These are phyloP conservation scores for Musa itinerans DNA, from an alignment of 176 grass and related monocot species.

Conservation along the genomic window DNA sequence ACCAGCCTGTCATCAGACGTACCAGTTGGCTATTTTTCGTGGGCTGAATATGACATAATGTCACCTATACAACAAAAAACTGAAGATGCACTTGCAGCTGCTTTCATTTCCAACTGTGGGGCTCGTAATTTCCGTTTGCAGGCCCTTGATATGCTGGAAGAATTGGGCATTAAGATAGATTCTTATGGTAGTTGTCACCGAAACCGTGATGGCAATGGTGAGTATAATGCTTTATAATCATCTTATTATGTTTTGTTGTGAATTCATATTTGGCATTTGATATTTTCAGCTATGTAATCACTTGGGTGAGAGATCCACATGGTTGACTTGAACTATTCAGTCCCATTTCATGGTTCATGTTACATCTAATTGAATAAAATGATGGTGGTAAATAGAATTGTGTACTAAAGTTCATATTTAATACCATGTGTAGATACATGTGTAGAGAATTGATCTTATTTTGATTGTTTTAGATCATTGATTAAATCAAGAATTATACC, in stretches of 20 bases:
- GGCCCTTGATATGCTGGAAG: conserved; percentile 81
- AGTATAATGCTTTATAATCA: background rate
- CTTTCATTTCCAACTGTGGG: conserved; percentile 98
- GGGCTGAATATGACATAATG: conserved; percentile 98
- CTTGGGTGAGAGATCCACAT: background rate
- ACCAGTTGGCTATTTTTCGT: conserved; percentile 95
- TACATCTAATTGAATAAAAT: too few relatives aligned
- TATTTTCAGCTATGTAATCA: background rate
- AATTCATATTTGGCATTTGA: background rate
- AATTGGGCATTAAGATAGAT: conserved; percentile 75
- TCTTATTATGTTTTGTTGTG: background rate
- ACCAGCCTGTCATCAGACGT: conserved; percentile 93
- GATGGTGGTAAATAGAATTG: too few relatives aligned
- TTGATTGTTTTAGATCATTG: too few relatives aligned
- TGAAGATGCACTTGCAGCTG: conserved; percentile 72
- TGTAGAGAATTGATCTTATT: too few relatives aligned
- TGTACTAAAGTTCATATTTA: too few relatives aligned
- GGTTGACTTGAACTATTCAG: too few relatives aligned
- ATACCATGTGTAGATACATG: too few relatives aligned
- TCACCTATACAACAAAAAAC: conserved; percentile 63
- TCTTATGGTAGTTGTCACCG: conserved; percentile 97
- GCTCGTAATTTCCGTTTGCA: conserved; percentile 91
- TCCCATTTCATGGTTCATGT: too few relatives aligned
- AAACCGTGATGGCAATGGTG: conserved; percentile 89
- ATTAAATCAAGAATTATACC: too few relatives aligned